These are phyloP conservation scores for Suhomyces wounanorum DNA, from an alignment of 1,139 yeast genomes.

Conservation along the genomic window DNA sequence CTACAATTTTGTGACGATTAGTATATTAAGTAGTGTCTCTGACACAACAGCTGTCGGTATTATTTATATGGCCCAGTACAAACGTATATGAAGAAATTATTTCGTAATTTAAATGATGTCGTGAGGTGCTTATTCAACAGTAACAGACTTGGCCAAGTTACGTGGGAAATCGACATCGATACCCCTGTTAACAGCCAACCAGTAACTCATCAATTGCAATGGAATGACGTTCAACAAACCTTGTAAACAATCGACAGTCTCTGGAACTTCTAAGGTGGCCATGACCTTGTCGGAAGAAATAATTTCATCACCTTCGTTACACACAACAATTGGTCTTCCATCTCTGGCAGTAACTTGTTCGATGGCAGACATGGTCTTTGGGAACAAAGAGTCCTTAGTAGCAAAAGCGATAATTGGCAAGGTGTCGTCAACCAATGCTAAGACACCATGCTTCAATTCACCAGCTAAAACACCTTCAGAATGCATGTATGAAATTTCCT, in stretches of 20 bases:
- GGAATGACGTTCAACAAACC: constrained; percentile 95
- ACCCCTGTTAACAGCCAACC: constrained; percentile 95
- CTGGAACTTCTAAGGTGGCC: constrained; percentile 85
- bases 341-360: constrained; percentile 97
- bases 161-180: constrained; percentile 98
- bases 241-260: constrained; percentile 95
- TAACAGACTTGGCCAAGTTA: constrained; percentile 96
- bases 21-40: constrained; percentile 9
- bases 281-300: constrained; percentile 56
- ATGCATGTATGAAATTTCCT: constrained; percentile 98
- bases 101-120: constrained; percentile 8
- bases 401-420: constrained; percentile 96
- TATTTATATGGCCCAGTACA: constrained; percentile 5
- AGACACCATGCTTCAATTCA: constrained; percentile 97
- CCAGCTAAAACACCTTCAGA: constrained; percentile 99
- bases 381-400: constrained; percentile 95
- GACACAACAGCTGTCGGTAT: constrained; percentile 1
- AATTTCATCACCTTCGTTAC: constrained; percentile 82
- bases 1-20: constrained; percentile 4
- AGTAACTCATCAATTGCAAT: constrained; percentile 92
- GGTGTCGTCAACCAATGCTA: constrained; percentile 92
- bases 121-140: constrained; percentile 65
- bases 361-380: constrained; percentile 93
- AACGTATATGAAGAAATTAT: constrained; percentile 7
- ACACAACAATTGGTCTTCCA: constrained; percentile 93